A percentile compares a stretch with the other conserved stretches of the same genome.
These are phyloP conservation scores for Mrakia hoshinonis DNA, from an alignment of 768 basidiomycete species.

Conservation along the genomic window DNA sequence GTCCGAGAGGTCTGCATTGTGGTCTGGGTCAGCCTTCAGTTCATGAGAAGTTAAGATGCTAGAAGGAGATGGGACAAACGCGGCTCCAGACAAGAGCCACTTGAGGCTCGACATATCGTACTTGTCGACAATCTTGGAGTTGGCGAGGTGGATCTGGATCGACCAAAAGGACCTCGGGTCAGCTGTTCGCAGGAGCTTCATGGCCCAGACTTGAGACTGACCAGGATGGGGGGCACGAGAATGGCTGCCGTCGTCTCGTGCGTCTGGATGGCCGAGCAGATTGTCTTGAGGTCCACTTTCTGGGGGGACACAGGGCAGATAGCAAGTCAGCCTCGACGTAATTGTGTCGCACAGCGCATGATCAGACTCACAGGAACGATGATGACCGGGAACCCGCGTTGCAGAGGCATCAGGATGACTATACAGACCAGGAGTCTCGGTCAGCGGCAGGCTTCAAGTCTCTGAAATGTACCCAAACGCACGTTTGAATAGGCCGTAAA, in stretches of 20 bases:
- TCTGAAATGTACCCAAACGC: background rate
- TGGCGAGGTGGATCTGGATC: conserved; percentile 23
- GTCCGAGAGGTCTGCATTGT: conserved; percentile 50
- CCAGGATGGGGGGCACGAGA: conserved; percentile 45
- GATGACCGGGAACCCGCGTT: conserved; percentile 37
- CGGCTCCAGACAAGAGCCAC: conserved; percentile 63
- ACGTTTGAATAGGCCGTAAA: conserved; percentile 29
- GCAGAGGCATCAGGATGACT: conserved; percentile 36
- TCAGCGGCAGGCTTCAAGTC: background rate
- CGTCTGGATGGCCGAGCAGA: conserved; percentile 57
- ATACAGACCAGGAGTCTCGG: conserved; percentile 12
- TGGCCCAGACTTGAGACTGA: background rate
- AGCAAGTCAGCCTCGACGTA: no score
- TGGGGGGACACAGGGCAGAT: no score
- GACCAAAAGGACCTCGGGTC: background rate
- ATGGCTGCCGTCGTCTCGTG: conserved; percentile 55
- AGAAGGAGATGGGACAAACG: conserved; percentile 36
- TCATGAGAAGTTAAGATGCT: background rate
- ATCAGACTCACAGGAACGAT: conserved; percentile 30
- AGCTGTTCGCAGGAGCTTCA: no score
- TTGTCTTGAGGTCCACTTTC: conserved; percentile 60
- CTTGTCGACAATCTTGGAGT: conserved; percentile 46
- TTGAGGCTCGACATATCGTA: conserved; percentile 58
- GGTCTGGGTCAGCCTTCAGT: background rate
- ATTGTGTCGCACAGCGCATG: no score